phyloP scores from a whole-genome alignment of 306 rosid species.

The Datisca glomerata region DNA sequence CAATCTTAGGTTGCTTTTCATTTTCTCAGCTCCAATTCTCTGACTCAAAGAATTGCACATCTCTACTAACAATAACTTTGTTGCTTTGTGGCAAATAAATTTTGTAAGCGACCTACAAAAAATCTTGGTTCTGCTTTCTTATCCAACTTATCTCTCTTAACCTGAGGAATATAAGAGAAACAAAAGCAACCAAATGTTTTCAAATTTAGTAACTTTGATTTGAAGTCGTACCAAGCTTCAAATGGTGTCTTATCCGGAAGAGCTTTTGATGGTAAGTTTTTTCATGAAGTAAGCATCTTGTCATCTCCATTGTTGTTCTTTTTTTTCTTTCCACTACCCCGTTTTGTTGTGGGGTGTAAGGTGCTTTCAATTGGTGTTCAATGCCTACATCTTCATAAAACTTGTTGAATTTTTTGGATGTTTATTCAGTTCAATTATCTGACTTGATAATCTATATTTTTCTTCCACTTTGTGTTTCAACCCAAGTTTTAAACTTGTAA shows the following conservation, averaged over 20 bases:
- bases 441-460: background rate
- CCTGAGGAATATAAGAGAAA: background rate
- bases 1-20: background rate
- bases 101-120: conserved; percentile 4
- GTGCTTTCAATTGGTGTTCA: background rate
- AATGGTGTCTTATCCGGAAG: background rate
- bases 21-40: conserved; percentile 1
- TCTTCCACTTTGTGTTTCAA: conserved; percentile 3
- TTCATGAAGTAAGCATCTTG: conserved; percentile 3
- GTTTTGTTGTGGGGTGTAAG: conserved; percentile 9
- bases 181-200: background rate
- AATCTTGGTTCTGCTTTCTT: conserved; percentile 1
- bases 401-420: conserved; percentile 3
- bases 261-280: conserved; percentile 1
- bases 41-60: conserved; percentile 1
- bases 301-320: conserved; percentile 1
- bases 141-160: conserved; percentile 1
- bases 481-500: too few species aligned
- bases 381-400: conserved; percentile 6
- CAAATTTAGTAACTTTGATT: background rate
- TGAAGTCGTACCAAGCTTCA: background rate
- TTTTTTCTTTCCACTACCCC: conserved; percentile 4
- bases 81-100: background rate
- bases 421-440: conserved; percentile 10
- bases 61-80: conserved; percentile 1